Conservation (phyloP, 1,284 basidiomycete genomes). For the Erythrobasidium hasegawianum region DNA sequence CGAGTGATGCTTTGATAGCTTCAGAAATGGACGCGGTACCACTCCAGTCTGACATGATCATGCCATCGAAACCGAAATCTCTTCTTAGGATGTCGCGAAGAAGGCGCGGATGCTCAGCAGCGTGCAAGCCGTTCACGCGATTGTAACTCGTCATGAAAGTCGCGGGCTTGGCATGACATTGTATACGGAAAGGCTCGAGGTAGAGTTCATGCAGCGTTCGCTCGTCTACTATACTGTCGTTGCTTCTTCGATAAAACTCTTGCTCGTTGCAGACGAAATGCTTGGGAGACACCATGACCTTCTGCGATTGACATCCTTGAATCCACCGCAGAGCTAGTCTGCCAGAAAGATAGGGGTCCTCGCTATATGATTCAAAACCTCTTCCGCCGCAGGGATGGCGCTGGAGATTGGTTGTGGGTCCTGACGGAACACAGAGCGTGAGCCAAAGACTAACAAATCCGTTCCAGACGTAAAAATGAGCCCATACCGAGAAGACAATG, state of each 20-base stretch:
- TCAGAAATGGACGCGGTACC: conserved; percentile 61
- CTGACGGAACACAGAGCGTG: too few relatives aligned
- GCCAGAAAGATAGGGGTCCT: conserved; percentile 46
- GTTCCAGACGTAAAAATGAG: too few relatives aligned
- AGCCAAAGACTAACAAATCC: too few relatives aligned
- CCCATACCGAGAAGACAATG: conserved; percentile 3
- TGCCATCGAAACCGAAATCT: conserved; percentile 59
- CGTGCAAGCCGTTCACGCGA: conserved; percentile 64
- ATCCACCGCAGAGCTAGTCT: conserved; percentile 18
- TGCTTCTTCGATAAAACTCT: conserved; percentile 35
- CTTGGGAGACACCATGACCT: conserved; percentile 34
- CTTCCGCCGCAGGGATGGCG: conserved; percentile 53
- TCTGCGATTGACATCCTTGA: conserved; percentile 37
- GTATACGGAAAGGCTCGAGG: conserved; percentile 76
- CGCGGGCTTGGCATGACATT: conserved; percentile 58
- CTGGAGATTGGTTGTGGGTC: conserved; percentile 57
- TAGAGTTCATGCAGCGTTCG: conserved; percentile 76
- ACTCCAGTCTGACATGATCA: conserved; percentile 12
- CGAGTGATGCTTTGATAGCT: conserved; percentile 67
- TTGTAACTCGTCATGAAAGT: conserved; percentile 56
- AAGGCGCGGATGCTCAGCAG: conserved; percentile 60
- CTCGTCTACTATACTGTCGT: conserved; percentile 54
- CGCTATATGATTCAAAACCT: conserved; percentile 67
- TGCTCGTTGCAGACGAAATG: conserved; percentile 40
- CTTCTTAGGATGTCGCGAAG: conserved; percentile 60